These are phyloP conservation scores for Clathrospora elynae DNA, from an alignment of 2,329 filamentous ascomycete species.

Conservation along the genomic window DNA sequence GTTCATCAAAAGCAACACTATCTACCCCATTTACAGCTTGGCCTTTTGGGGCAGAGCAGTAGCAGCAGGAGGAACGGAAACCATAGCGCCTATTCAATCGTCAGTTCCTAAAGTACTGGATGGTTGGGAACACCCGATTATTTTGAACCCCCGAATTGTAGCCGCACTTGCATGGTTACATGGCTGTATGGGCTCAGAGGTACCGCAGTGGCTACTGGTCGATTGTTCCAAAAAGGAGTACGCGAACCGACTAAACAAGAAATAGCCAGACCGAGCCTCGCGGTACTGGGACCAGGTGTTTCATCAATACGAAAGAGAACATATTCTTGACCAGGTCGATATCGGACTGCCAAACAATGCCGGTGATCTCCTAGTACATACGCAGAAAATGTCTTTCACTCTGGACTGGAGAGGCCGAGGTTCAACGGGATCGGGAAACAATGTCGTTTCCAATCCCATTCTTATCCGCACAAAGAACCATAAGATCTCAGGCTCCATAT, in stretches of 20 bases:
- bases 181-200: conserved; percentile 1
- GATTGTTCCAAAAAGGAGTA: neutral
- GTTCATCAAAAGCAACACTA: neutral
- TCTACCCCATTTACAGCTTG: neutral
- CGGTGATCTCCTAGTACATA: neutral
- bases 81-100: too few relatives aligned
- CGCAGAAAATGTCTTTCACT: conserved; percentile 1
- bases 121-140: too few relatives aligned
- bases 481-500: too few relatives aligned
- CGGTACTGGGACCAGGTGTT: neutral
- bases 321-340: neutral
- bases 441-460: too few relatives aligned
- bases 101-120: too few relatives aligned
- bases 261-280: neutral
- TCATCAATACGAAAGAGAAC: neutral
- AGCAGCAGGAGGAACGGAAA: too few relatives aligned
- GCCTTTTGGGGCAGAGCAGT: conserved; percentile 4
- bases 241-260: neutral
- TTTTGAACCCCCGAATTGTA: too few relatives aligned
- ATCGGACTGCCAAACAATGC: neutral
- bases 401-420: neutral
- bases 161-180: neutral
- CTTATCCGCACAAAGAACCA: too few relatives aligned
- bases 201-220: neutral
- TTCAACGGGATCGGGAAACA: too few relatives aligned